A percentile compares a stretch with the other conserved stretches of the same genome.
Conservation (phyloP, 805 yeast species). For the Candida sonorensis region DNA sequence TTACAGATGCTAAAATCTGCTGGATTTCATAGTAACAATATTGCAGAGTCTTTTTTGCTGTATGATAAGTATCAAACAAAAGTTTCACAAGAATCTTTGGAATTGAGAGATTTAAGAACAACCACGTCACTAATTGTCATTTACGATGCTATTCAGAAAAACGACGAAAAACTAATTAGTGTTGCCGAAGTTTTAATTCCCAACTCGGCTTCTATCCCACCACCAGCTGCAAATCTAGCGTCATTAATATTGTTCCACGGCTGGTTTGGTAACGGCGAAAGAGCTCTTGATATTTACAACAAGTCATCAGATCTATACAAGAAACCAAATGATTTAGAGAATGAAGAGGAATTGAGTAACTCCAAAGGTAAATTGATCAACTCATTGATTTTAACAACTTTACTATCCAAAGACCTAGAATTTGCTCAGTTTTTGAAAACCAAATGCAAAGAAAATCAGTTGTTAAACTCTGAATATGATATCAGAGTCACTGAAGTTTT, state of each 20-base stretch:
- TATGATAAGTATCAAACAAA: slow-evolving; percentile 19
- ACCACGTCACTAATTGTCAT: slow-evolving; percentile 18
- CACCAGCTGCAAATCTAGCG: slow-evolving; percentile 20
- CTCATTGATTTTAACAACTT: slow-evolving; percentile 19
- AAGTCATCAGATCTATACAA: slow-evolving; percentile 15
- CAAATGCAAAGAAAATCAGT: slow-evolving; percentile 21
- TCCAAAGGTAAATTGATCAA: slow-evolving; percentile 20
- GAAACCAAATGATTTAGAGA: slow-evolving; percentile 13
- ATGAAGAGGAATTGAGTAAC: too few species aligned
- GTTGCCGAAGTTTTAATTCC: slow-evolving; percentile 24
- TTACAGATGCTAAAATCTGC: slow-evolving; percentile 13
- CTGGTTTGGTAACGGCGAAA: slow-evolving; percentile 24
- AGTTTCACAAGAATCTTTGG: slow-evolving; percentile 18
- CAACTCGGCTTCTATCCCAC: slow-evolving; percentile 13
- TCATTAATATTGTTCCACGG: slow-evolving; percentile 20
- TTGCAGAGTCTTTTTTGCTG: slow-evolving; percentile 15
- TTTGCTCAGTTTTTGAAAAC: slow-evolving; percentile 26
- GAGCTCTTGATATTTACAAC: slow-evolving; percentile 27
- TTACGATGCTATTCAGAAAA: slow-evolving; percentile 14
- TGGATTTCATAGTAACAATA: slow-evolving; percentile 20
- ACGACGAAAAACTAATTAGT: slow-evolving; percentile 9
- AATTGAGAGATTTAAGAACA: slow-evolving; percentile 14
- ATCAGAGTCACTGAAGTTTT: slow-evolving; percentile 17
- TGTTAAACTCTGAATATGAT: slow-evolving; percentile 19
- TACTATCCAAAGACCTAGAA: slow-evolving; percentile 23